phyloP scores from a whole-genome alignment of 1,284 basidiomycete genomes.

The Ganoderma sinense region DNA sequence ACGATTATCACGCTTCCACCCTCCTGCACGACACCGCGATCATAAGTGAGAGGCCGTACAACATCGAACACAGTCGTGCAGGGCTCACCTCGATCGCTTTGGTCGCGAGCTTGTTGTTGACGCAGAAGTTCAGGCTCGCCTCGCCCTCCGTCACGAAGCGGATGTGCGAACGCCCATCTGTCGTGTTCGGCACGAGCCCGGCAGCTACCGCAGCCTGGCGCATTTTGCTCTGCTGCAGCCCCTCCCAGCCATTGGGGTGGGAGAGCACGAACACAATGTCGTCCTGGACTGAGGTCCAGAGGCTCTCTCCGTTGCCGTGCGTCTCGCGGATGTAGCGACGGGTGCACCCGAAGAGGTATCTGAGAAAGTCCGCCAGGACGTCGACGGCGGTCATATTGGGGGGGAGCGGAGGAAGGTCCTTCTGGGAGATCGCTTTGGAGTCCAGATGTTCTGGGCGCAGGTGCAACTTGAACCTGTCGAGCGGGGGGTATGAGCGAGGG shows the following conservation, averaged over 20 bases:
- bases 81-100: conserved; percentile 40
- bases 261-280: conserved; percentile 46
- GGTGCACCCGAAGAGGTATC: conserved; percentile 55
- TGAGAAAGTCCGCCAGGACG: conserved; percentile 61
- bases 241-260: conserved; percentile 57
- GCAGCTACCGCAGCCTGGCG: conserved; percentile 45
- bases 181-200: conserved; percentile 38
- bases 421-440: conserved; percentile 34
- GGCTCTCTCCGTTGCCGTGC: conserved; percentile 47
- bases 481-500: too few species aligned
- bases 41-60: not conserved
- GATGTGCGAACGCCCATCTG: conserved; percentile 43
- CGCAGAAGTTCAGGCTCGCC: conserved; percentile 56
- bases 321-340: conserved; percentile 55
- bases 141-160: conserved; percentile 59
- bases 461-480: conserved; percentile 69
- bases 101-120: conserved; percentile 45
- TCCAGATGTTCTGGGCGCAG: conserved; percentile 49
- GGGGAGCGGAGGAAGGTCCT: conserved; percentile 52
- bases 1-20: conserved; percentile 57
- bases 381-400: conserved; percentile 51
- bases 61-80: not conserved
- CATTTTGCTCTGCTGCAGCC: conserved; percentile 49
- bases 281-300: conserved; percentile 47
- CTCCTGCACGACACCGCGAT: conserved; percentile 30